These are phyloP conservation scores for Arthrobotrys sinensis DNA, from an alignment of 2,329 filamentous ascomycete genomes.

Conservation along the genomic window DNA sequence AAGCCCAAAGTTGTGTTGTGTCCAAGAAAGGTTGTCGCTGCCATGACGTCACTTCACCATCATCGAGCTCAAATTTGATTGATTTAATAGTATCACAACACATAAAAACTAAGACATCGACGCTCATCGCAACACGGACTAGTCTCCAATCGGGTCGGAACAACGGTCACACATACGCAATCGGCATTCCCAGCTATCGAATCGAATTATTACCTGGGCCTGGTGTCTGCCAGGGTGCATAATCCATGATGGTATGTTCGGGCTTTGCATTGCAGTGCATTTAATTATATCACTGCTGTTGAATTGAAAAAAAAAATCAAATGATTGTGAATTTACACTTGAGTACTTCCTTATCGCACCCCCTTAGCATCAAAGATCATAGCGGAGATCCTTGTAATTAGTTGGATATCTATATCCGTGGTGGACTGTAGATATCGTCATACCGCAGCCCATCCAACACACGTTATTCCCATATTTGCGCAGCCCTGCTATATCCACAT, in stretches of 20 bases:
- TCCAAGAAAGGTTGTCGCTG: conserved; percentile 7
- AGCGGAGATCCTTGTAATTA: background rate
- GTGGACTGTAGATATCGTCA: conserved; percentile 31
- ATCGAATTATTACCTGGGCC: background rate
- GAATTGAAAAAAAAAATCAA: background rate
- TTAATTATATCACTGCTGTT: background rate
- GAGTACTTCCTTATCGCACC: background rate
- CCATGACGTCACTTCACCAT: conserved; percentile 57
- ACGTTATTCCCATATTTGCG: background rate
- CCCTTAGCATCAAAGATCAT: background rate
- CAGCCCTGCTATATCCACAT: conserved; percentile 1
- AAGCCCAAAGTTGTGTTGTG: conserved; percentile 10
- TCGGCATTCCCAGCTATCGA: conserved; percentile 3
- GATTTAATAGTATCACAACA: conserved; percentile 8
- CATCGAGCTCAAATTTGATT: conserved; percentile 20
- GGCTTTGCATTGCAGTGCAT: background rate
- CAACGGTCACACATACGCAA: conserved; percentile 41
- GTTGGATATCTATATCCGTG: background rate
- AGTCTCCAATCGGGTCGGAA: conserved; percentile 34
- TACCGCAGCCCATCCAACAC: conserved; percentile 5
- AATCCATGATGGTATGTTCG: conserved; percentile 1
- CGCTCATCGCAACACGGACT: conserved; percentile 13
- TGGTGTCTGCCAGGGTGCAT: no score
- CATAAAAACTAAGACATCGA: conserved; percentile 4
- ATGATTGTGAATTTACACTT: conserved; percentile 9